phyloP scores from a whole-genome alignment of 441 rosid genomes.

The Eugenia klotzschiana region DNA sequence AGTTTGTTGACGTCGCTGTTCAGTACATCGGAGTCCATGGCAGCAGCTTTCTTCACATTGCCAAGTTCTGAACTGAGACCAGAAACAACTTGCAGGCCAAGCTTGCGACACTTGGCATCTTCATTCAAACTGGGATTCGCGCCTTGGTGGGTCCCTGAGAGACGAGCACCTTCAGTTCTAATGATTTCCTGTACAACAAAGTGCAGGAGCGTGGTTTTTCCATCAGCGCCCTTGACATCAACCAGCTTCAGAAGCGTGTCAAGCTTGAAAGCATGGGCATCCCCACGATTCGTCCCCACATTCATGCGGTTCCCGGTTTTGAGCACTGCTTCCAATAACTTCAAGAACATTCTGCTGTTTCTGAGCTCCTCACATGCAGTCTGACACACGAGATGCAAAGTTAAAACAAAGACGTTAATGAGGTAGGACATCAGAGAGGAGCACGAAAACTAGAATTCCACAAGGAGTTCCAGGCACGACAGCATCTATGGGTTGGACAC shows the following conservation, averaged over 20 bases:
- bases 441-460: neutral
- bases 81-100: conserved; percentile 83
- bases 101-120: conserved; percentile 62
- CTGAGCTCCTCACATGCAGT: conserved; percentile 75
- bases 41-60: conserved; percentile 82
- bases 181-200: conserved; percentile 77
- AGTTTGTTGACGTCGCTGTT: conserved; percentile 66
- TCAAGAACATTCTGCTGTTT: conserved; percentile 52
- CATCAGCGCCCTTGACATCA: conserved; percentile 78
- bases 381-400: conserved; percentile 14
- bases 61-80: conserved; percentile 55
- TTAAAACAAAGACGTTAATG: neutral
- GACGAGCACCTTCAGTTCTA: conserved; percentile 71
- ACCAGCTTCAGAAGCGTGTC: conserved; percentile 71
- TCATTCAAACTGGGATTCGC: conserved; percentile 16
- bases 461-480: neutral
- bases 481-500: neutral
- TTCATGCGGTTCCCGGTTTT: conserved; percentile 89
- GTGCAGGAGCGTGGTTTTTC: conserved; percentile 61
- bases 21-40: conserved; percentile 82
- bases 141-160: conserved; percentile 27
- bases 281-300: conserved; percentile 89
- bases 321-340: conserved; percentile 65
- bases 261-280: conserved; percentile 69
- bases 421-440: neutral